Evolutionary conservation across 2,329 filamentous ascomycete genomes (phyloP), one percentile per base, ranked within the genome.

Genomic region (Septoria linicola): DNA sequence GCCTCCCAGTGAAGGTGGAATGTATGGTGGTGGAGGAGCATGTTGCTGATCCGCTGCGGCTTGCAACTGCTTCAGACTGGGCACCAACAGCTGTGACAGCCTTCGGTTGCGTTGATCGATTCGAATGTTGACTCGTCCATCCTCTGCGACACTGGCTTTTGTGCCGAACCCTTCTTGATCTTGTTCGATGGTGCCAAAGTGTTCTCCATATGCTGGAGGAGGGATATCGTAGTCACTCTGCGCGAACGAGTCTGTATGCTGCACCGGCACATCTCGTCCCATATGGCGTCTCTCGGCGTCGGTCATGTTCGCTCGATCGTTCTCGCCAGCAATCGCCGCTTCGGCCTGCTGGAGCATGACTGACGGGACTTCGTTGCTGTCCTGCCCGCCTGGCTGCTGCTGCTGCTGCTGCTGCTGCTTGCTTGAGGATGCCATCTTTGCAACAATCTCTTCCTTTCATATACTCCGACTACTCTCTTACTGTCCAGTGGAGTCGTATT

Each of bases 61-160:
- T 45, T 82, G 70, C 61, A 86, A 77, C 55, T 76, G 74, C 54
- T 78, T 71, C 34, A 90, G 67, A 6, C 83, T 80, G 2, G 86
- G 84, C 0, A 80, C 78, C 20, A 91, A 76, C 10, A 91, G 74
- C 53, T 83, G 80, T 2, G 85, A 82, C 3, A 92, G 73, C 48
- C 80, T 80, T 48, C 77, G 73, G 59, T 79, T 83, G 59, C 82
- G 84, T 66, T 89, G 84, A 64, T 85, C 83, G 70, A 93, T 88
- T 56, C 83, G 84, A 72, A 93, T 89, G 64, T 89, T 83, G 61
- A 93, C 78, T 64, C 89, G 82, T 19, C 88, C 88, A 71, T 91
- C 85, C 54, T 81, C 87, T 39, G 65, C 64, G 14, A 73, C 63
- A 37, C 58, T 61, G 1, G 71, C 71, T 40, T 70, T 66, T 39